A percentile compares a stretch with the other conserved stretches of the same genome.
Conservation (phyloP, 345 rosid genomes). For the Linum trigynum region DNA sequence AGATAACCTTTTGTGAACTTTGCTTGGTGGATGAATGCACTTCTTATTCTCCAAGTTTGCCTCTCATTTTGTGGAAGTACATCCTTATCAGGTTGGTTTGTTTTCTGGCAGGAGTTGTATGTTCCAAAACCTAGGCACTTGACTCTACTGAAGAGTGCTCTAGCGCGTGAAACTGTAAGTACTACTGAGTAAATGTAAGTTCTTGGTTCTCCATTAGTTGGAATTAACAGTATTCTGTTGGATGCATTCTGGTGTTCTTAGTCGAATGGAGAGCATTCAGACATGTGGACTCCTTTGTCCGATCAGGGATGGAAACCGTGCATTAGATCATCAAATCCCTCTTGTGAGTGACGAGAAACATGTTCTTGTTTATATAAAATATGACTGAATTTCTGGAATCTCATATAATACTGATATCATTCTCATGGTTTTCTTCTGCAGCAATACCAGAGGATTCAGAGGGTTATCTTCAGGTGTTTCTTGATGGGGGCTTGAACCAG, state of each 20-base stretch:
- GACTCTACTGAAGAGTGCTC: constrained; percentile 61
- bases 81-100: not conserved
- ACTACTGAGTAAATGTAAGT: not conserved
- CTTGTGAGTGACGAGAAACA: constrained; percentile 32
- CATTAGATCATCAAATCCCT: constrained; percentile 14
- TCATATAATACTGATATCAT: not conserved
- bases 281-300: constrained; percentile 83
- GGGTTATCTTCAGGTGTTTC: constrained; percentile 83
- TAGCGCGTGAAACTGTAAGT: constrained; percentile 55
- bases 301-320: constrained; percentile 84
- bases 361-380: no score
- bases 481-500: constrained; percentile 96
- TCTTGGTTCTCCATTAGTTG: not conserved
- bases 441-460: constrained; percentile 49
- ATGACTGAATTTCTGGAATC: not conserved
- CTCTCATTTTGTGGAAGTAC: not conserved
- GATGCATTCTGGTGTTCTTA: constrained; percentile 10
- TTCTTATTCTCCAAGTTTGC: not conserved
- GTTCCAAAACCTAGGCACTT: constrained; percentile 62
- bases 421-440: constrained; percentile 17
- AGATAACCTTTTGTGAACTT: not conserved
- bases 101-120: constrained; percentile 49
- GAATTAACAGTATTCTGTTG: not conserved
- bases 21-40: not conserved
- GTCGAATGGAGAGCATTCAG: constrained; percentile 51